Evolutionary conservation across 768 basidiomycete genomes (phyloP), one percentile per base, ranked within the genome.

Genomic region (Suillus placidus): DNA sequence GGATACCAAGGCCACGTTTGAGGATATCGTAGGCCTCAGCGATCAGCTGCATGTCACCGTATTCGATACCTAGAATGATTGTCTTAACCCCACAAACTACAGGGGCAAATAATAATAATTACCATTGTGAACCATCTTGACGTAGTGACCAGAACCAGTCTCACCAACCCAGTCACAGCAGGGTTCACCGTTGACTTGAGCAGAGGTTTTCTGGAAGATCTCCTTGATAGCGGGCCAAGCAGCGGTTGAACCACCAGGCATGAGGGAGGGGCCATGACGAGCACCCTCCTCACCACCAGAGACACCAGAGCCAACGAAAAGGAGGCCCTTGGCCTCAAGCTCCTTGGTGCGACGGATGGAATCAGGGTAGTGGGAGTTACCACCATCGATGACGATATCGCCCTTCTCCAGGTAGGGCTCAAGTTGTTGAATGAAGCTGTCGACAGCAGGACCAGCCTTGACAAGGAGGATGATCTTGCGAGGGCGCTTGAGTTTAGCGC

Each of bases 131-230:
- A 99, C 97, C 97, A 99, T 99, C 85, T 99, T 99, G 80, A 99
- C 97, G 80, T 99, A 99, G 84, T 99, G 97, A 37, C 95, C 96
- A 57, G 93, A 84, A 66, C 95, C 97, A 67, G 89, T 91, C 80
- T 96, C 93, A 55, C 97, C 97, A 72, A 99, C 97, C 97, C 97
- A 99, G 82, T 99, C 97, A 78, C 97, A 98, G 85, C 97, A 99
- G 38, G 97, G 97, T 71, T 94, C 93, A 68, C 95, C 95, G 63
- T 94, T 84, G 68, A 91, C 93, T 77, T 99, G 95, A 66, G 97
- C 97, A 69, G 97, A 88, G 60, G 97, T 92, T 79, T 93, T 93
- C 82, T 99, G 97, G 91, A 99, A 99, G 74, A 99, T 99, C 68
- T 94, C 87, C 85, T 98, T 96, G 82, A 99, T 98, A 70, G 86